Conservation (phyloP, 495 filamentous ascomycete genomes). For the Aspergillus cristatus region DNA sequence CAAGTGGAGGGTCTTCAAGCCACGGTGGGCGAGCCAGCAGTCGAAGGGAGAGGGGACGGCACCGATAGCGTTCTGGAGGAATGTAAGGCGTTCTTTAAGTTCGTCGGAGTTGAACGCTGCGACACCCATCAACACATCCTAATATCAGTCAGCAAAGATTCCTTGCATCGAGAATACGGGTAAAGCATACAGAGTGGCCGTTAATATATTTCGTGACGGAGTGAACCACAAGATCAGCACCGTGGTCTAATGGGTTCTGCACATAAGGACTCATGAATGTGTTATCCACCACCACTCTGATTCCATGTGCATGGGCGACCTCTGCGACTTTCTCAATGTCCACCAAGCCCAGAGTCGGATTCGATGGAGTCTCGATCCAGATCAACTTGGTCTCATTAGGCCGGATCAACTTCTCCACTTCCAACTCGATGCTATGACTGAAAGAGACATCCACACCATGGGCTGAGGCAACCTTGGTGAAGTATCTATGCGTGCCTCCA, state of each 20-base stretch:
- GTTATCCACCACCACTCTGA: conserved; percentile 96
- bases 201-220: conserved; percentile 99
- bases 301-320: conserved; percentile 76
- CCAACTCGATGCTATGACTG: conserved; percentile 78
- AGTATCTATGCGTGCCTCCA: conserved; percentile 95
- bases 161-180: background rate
- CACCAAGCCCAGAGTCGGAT: conserved; percentile 85
- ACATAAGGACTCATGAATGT: conserved; percentile 95
- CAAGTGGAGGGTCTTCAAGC: conserved; percentile 92
- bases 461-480: conserved; percentile 92
- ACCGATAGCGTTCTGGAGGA: conserved; percentile 96
- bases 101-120: conserved; percentile 87
- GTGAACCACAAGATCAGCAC: conserved; percentile 97
- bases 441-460: conserved; percentile 95
- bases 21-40: conserved; percentile 97
- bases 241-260: conserved; percentile 90
- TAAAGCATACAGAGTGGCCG: conserved; percentile 59
- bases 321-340: conserved; percentile 80
- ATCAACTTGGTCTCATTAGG: conserved; percentile 80
- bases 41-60: conserved; percentile 93
- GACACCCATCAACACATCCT: conserved; percentile 96
- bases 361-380: conserved; percentile 95
- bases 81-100: conserved; percentile 66
- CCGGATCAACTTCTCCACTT: conserved; percentile 73
- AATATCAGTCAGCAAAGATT: conserved; percentile 6